Evolutionary conservation across 23 red algal genomes (phyloP), one percentile per base, ranked within the genome.

Genomic region (Agarophyton chilense): DNA sequence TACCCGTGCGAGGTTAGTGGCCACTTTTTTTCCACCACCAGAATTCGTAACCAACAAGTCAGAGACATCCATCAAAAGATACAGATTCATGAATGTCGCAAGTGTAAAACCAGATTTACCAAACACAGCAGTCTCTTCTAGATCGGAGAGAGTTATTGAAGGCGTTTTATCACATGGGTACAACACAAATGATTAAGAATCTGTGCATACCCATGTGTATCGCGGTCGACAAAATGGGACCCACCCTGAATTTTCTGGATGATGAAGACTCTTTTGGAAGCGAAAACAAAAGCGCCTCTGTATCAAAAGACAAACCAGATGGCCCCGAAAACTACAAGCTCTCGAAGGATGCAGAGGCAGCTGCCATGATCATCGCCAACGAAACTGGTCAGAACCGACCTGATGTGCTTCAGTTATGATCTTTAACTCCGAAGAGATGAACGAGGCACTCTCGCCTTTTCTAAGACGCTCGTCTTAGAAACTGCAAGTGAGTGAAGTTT

Each of bases 401-500:
- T 21, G 50, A 54, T 88, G 54, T 72, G 6, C 13, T 26, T 76
- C 14, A 72, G 16, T 88, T 88, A 56, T 29, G 31, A 19, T 34
- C 32, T 11, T 40, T 76, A 40, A 76, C 17, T 42, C 83, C 21
- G 50, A 88, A 33, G 40, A 46, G 40, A 75, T 50, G 64, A 61
- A 66, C 52, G 74, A 45, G 10, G 40, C 70, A 26, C 33, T 90
- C 38, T 40, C 73, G 2, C 26, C 71, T 33, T 56, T 70, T 24
- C 45, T 90, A 10, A 54, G 79, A 12, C 52, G 39, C 56, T 24
- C 73, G 14, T 90, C 81, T 52, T 90, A 74, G 86, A 90, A 72
- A 9, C 68, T 90, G 86, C 57, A 62, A 50, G 21, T 80, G 46
- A 71, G 50, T 68, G 86, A 90, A 28, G 29, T 90, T 49, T 65